Evolutionary conservation across 176 grass and related monocot species (phyloP), one percentile per base, ranked within the genome.

Genomic region (Oryza nivara): DNA sequence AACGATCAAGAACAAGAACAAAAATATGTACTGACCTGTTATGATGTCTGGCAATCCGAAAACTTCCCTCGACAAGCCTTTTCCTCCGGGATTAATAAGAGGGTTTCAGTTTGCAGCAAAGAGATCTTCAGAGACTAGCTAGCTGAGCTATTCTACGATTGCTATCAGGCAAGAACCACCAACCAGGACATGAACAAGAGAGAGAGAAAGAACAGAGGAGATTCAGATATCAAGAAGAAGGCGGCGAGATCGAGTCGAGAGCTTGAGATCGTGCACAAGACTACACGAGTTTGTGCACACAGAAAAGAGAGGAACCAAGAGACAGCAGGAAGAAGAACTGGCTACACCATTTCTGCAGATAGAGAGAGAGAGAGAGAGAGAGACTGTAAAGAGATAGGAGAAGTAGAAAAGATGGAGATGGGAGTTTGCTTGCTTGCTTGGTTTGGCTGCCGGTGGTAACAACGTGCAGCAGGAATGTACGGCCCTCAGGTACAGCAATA

Each of bases 311-410:
- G 71, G 56, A 60, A 73, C 79, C 58, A 32, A 67, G 19, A 73
- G 19, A 30, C 35, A 68, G 75, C 9, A 75, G 54, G 28, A 81
- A 85, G 28, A 81, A 85, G 77, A 89, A 65, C 77, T 76, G 51
- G 41, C 67, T 25, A 60, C 80, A 67, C 70, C 68, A 23, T 20
- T 75, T 79, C 15, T 74, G 23, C 3, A 19, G 52, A 25, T 19
- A 19, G 48, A 22, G 32, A 3, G 16, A 0, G 44, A 14, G 68
- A 15, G 68, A 15, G 13, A 4, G 45, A 2, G 13, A 49, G 47
- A 7, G 19, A 15, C 36, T 38, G 36, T 38, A 19, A 54, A 54
- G 51, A 54, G 51, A 54, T 6, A 8, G 3, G 43, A 44, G 43
- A 44, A 51, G 49, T 54, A 58, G 6, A 63, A 23, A 63, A 63